Conservation (phyloP, 2,329 filamentous ascomycete species). For the Beauveria medogensis region DNA sequence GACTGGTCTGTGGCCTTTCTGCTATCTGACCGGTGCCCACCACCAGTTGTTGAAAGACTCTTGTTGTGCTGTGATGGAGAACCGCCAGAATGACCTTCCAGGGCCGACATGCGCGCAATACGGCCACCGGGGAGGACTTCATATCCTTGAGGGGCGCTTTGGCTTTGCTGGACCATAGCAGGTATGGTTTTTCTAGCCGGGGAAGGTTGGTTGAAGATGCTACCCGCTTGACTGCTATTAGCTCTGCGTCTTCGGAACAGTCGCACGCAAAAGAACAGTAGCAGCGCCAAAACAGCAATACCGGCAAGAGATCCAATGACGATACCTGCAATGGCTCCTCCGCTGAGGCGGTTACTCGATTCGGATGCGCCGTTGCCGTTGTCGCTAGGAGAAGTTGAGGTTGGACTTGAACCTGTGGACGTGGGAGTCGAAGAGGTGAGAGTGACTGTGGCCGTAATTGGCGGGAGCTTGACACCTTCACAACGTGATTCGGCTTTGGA, state of each 20-base stretch:
- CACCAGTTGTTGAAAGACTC: constrained; percentile 20
- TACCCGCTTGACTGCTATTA: constrained; percentile 55
- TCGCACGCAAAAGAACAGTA: constrained; percentile 60
- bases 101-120: constrained; percentile 89
- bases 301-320: constrained; percentile 74
- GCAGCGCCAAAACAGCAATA: constrained; percentile 56
- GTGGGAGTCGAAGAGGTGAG: constrained; percentile 38
- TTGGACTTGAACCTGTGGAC: constrained; percentile 27
- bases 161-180: constrained; percentile 26
- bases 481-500: constrained; percentile 69
- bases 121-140: constrained; percentile 78
- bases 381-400: constrained; percentile 24
- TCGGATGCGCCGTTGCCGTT: constrained; percentile 20
- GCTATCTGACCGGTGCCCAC: constrained; percentile 29
- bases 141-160: constrained; percentile 44
- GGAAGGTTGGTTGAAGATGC: constrained; percentile 83
- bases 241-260: constrained; percentile 36
- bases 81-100: constrained; percentile 66
- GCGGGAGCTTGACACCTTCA: constrained; percentile 67
- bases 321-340: constrained; percentile 86
- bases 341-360: constrained; percentile 43
- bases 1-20: constrained; percentile 47
- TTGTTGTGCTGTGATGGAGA: constrained; percentile 47
- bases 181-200: constrained; percentile 49
- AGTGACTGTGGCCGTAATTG: constrained; percentile 60